Evolutionary conservation across 352 stramenopile species (phyloP), one percentile per base, ranked within the genome.

Genomic region (Globisporangium sylvaticum): DNA sequence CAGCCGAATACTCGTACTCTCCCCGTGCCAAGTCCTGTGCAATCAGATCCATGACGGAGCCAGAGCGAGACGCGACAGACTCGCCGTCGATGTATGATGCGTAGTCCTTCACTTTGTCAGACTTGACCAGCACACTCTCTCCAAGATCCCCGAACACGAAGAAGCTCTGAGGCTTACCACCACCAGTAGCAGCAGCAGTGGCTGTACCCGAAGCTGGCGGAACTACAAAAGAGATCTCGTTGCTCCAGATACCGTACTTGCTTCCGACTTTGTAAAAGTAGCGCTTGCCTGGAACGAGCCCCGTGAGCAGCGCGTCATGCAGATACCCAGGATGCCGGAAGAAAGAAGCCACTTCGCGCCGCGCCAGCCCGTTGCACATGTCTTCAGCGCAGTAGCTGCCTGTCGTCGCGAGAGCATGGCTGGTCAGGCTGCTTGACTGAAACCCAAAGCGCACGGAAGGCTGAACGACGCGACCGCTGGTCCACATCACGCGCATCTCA

Each of bases 401-500:
- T 22, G 42, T 50, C 42, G 18, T 50, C 18, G 42, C 42, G 18
- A 50, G 20, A 22, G 42, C 18, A 6, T 12, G 42, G 5, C 1
- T 22, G n/a, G 8, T 8, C 4, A 50, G 18, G 18, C 42, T 50
- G 1, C 24, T 50, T 22, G 42, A 22, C 42, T 50, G 42, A 22
- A 50, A 18, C 25, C 77, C 73, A 56, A 76, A 86, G 15, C 61
- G 63, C 61, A 89, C 78, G 4, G 75, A 60, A 4, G 75, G 78
- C 4, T 65, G 56, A 1, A 63, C 53, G 20, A 84, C 75, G 32
- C 71, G 65, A 32, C 56, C 78, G 62, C 76, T 87, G 12, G 78
- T 78, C 80, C 80, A 89, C 61, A 79, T 80, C 55, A 89, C 77
- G 24, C 78, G 68, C 71, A 89, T 85, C 61, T 86, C 69, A 25